Evolutionary conservation across 441 rosid genomes (phyloP).

Genomic region (Euphorbia schlechtendalii): DNA sequence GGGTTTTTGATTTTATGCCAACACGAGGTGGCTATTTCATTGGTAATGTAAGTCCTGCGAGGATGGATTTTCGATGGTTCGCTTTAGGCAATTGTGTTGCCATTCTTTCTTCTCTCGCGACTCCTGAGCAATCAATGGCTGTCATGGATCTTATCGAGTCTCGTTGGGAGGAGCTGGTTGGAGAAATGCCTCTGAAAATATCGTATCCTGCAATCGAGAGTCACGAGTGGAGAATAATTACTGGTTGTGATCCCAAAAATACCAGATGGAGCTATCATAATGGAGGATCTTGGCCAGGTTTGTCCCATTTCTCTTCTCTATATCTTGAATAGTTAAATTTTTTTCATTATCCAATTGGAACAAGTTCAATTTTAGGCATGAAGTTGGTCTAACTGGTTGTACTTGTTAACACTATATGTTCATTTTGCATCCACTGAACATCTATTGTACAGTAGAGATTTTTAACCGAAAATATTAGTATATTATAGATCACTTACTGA

Average conservation of each 20-base stretch:
- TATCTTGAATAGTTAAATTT: no score
- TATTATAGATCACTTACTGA: no score
- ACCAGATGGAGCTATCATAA: slow-evolving; percentile 97
- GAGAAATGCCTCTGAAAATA: slow-evolving; percentile 92
- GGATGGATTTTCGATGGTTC: slow-evolving; percentile 94
- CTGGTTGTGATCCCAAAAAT: slow-evolving; percentile 97
- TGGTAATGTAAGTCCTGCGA: slow-evolving; percentile 91
- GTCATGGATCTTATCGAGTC: slow-evolving; percentile 93
- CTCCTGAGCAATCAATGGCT: slow-evolving; percentile 88
- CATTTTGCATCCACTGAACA: no score
- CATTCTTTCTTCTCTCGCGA: slow-evolving; percentile 75
- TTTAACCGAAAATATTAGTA: no score
- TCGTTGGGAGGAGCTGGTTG: slow-evolving; percentile 90
- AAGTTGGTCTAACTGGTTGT: no score
- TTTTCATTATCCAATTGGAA: no score
- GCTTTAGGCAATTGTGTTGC: slow-evolving; percentile 85
- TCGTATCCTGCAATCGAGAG: slow-evolving; percentile 82
- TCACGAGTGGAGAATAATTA: slow-evolving; percentile 75
- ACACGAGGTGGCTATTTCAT: slow-evolving; percentile 87
- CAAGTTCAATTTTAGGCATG: no score
- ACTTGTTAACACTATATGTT: no score
- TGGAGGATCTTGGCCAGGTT: slow-evolving; percentile 99
- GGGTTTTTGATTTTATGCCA: slow-evolving; percentile 97
- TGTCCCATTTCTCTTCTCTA: slow-evolving; percentile 17
- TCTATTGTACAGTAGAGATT: no score